Conservation (phyloP, 331 rosid genomes). For the Rosa hybrid region DNA sequence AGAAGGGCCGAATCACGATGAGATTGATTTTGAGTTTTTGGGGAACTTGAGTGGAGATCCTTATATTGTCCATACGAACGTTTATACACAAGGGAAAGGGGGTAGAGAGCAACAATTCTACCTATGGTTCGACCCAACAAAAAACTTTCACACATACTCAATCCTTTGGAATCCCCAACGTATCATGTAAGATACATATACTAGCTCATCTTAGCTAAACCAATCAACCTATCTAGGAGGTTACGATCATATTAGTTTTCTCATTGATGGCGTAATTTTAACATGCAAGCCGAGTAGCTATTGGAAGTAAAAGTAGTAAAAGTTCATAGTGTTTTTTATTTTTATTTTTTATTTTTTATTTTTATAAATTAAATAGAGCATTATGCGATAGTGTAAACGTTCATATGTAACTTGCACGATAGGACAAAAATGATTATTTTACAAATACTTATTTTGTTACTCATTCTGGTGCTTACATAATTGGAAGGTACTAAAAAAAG, state of each 20-base stretch:
- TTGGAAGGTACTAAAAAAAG: too few relatives aligned
- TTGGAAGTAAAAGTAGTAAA: too few relatives aligned
- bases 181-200: constrained; percentile 26
- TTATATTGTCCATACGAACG: constrained; percentile 39
- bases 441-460: too few relatives aligned
- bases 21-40: constrained; percentile 44
- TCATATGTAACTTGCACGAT: too few relatives aligned
- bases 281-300: background rate
- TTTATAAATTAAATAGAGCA: too few relatives aligned
- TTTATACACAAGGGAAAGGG: constrained; percentile 38
- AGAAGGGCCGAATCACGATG: constrained; percentile 35
- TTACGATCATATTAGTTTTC: background rate
- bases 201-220: background rate
- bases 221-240: background rate
- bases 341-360: too few relatives aligned
- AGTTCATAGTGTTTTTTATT: too few relatives aligned
- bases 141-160: constrained; percentile 38
- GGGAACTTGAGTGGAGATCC: constrained; percentile 42
- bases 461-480: too few relatives aligned
- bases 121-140: constrained; percentile 50
- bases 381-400: too few relatives aligned
- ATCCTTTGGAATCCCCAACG: constrained; percentile 30
- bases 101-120: constrained; percentile 40
- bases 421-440: too few relatives aligned
- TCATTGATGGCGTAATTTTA: background rate